Evolutionary conservation across 345 rosid genomes (phyloP).

Genomic region (Cardamine occulta): DNA sequence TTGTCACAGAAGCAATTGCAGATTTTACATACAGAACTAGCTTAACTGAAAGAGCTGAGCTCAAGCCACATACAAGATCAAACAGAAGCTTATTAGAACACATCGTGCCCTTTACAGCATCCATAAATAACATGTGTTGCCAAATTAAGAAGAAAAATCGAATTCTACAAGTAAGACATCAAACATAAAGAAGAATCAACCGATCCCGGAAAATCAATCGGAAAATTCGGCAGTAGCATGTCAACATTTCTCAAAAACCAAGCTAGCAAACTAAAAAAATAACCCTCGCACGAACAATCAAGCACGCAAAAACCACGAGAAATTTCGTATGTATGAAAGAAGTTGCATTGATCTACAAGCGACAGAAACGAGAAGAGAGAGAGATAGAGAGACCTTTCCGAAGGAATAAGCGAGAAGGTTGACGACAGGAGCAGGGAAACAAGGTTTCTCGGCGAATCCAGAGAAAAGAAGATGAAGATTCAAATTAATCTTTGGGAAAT

Average conservation of each 20-base stretch:
- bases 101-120: not conserved
- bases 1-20: constrained; percentile 8
- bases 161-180: not conserved
- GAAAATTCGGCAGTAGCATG: constrained; percentile 1
- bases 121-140: not conserved
- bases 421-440: constrained; percentile 25
- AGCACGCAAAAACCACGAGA: not conserved
- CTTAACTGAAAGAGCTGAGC: not conserved
- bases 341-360: not conserved
- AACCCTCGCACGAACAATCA: not conserved
- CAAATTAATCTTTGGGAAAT: constrained; percentile 20
- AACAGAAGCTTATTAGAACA: constrained; percentile 6
- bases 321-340: not conserved
- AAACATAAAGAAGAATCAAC: constrained; percentile 18
- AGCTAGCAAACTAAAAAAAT: not conserved
- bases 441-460: constrained; percentile 22
- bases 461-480: constrained; percentile 11
- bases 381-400: constrained; percentile 27
- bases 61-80: constrained; percentile 8
- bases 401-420: constrained; percentile 23
- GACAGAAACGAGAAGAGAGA: constrained; percentile 3
- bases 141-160: not conserved
- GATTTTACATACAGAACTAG: constrained; percentile 2
- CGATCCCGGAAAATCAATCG: not conserved
- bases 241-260: constrained; percentile 23